phyloP scores from a whole-genome alignment of 1,139 yeast genomes.

The Pichia sp. region DNA sequence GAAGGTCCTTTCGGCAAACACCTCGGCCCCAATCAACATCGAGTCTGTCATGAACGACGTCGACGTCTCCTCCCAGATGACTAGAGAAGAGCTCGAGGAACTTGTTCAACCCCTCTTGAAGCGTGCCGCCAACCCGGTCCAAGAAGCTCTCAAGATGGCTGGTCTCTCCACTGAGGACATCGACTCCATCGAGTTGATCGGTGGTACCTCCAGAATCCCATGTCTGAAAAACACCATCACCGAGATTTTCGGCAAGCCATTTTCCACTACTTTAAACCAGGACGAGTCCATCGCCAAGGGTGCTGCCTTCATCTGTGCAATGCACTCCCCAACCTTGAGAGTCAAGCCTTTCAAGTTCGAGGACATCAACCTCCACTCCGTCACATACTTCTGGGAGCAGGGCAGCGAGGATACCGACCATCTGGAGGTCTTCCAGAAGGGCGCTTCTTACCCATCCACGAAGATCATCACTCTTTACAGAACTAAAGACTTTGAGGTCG shows the following conservation, averaged over 20 bases:
- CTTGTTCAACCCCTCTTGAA: constrained; percentile 77
- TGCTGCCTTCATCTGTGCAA: constrained; percentile 98
- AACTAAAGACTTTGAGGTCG: constrained; percentile 80
- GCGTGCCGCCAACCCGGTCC: constrained; percentile 73
- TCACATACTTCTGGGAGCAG: constrained; percentile 93
- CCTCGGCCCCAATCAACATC: constrained; percentile 89
- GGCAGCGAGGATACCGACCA: constrained; percentile 89
- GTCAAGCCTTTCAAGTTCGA: constrained; percentile 98
- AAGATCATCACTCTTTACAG: constrained; percentile 93
- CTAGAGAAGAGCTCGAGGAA: constrained; percentile 91
- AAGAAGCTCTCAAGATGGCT: constrained; percentile 78
- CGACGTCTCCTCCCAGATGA: constrained; percentile 86
- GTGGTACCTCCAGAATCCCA: constrained; percentile 99
- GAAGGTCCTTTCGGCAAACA: constrained; percentile 94
- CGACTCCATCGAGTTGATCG: constrained; percentile 90
- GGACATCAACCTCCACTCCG: constrained; percentile 88
- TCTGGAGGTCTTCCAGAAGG: constrained; percentile 95
- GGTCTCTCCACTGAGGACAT: constrained; percentile 67
- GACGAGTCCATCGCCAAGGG: constrained; percentile 99
- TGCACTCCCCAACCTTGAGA: constrained; percentile 97
- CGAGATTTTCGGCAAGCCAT: constrained; percentile 78
- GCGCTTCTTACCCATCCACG: constrained; percentile 90
- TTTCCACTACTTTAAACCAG: constrained; percentile 95
- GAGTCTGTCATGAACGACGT: constrained; percentile 97
- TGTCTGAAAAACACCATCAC: constrained; percentile 75